Percentiles rank a stretch among this genome's conserved stretches.
Conservation (phyloP, 2,329 filamentous ascomycete genomes). For the Fusarium humuli region DNA sequence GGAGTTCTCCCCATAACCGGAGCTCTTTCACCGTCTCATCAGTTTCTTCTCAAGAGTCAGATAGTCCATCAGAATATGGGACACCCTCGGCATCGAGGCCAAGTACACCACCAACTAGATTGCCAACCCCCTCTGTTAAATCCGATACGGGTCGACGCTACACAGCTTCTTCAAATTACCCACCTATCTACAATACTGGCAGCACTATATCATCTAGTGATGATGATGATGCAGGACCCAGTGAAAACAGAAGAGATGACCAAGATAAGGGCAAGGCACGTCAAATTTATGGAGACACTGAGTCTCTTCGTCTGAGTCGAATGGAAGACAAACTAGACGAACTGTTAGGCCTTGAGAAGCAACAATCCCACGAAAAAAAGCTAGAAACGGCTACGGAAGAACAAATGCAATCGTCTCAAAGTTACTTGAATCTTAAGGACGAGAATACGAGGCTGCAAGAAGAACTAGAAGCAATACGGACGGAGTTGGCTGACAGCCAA, state of each 20-base stretch:
- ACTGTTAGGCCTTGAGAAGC: too few relatives aligned
- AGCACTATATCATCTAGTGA: not conserved
- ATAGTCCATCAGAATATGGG: accelerated
- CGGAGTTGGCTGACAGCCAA: too few relatives aligned
- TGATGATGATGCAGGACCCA: not conserved
- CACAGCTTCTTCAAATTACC: too few relatives aligned
- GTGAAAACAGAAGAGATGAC: too few relatives aligned
- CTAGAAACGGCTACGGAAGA: too few relatives aligned
- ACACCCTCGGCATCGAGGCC: not conserved
- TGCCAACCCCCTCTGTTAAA: not conserved
- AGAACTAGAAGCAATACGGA: accelerated
- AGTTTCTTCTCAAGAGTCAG: not conserved
- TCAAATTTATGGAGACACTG: not conserved
- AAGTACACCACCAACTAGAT: not conserved
- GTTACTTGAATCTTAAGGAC: too few relatives aligned
- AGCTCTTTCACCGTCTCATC: not conserved
- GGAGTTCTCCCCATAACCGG: accelerated
- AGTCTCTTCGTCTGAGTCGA: too few relatives aligned
- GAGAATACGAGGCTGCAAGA: accelerated
- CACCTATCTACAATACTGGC: not conserved
- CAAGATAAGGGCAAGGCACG: not conserved
- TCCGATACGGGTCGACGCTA: too few relatives aligned
- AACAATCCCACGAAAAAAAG: too few relatives aligned
- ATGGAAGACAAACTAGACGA: too few relatives aligned
- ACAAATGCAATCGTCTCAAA: too few relatives aligned